Evolutionary conservation across 139 green algal species (phyloP), one percentile per base, ranked within the genome.

Genomic region (Picocystis salinarum): DNA sequence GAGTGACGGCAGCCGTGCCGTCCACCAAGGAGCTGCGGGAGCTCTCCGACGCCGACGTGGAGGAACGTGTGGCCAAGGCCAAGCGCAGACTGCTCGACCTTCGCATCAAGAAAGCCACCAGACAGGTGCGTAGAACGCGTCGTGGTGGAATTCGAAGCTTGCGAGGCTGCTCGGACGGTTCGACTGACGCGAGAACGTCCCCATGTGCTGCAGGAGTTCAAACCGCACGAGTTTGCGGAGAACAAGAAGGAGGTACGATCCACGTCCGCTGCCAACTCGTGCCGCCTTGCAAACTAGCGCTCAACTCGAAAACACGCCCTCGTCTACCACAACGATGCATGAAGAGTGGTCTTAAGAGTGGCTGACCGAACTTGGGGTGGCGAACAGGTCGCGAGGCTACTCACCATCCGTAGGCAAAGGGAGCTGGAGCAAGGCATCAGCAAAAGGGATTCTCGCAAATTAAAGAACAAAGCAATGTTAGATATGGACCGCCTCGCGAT

Each of bases 71-170:
- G 31, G 36, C 64, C 23, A 40, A 51, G 26, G 18, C 20, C 41
- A 69, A 74, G 49, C 27, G 29, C 1, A 53, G 65, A 29, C 55
- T 75, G 33, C 73, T 71, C 46, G 33, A 52, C 19, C 50, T 75
- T 49, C 61, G 66, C 28, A 64, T 72, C 34, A 70, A 70, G 44
- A 25, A 50, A 40, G 56, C 50, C 40, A 64, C 53, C 17, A 59
- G 67, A 40, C 59, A 59, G 26, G 62, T 51, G 28, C 25, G 10
- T 23, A 11, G 9, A 11, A 7, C 36, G 24, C 9, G 10, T 7
- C 7, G 9, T 11, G 36, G 36, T 11, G 36, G 9, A 10, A 44
- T 20, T n/a, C 36, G 7, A 65, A 23, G 48, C 18, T n/a, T 51
- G 36, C 48, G 12, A 48, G 28, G 27, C 46, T 34, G 45, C 46